phyloP scores from a whole-genome alignment of 257 asterid species.

The Forsythia suspensa region DNA sequence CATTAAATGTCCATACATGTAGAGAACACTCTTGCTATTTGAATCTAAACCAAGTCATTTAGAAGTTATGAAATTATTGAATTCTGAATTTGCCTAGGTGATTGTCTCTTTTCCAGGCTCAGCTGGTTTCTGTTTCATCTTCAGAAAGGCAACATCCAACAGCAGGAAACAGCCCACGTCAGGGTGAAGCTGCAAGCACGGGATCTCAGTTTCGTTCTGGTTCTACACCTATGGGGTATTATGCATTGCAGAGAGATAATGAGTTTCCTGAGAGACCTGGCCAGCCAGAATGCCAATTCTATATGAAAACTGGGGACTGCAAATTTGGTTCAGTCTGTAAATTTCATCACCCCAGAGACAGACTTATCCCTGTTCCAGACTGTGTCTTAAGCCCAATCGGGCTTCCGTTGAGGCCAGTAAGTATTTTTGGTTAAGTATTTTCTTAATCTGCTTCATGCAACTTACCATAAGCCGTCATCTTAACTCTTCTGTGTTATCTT shows the following conservation, averaged over 20 bases:
- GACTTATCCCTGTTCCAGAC: constrained; percentile 80
- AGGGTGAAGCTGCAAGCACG: constrained; percentile 43
- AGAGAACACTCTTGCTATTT: constrained; percentile 1
- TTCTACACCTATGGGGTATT: constrained; percentile 64
- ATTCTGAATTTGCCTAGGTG: constrained; percentile 20
- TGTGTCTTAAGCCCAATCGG: constrained; percentile 86
- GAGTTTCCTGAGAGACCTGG: constrained; percentile 97
- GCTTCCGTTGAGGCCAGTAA: constrained; percentile 92
- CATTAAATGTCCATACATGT: neutral
- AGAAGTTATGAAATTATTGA: constrained; percentile 11
- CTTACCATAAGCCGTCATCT: neutral
- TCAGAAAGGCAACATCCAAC: constrained; percentile 66
- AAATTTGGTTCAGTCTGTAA: constrained; percentile 93
- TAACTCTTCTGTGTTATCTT: neutral
- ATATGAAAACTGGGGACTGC: constrained; percentile 97
- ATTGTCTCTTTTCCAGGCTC: constrained; percentile 59
- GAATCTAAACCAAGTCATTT: constrained; percentile 10
- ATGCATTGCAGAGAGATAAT: constrained; percentile 72
- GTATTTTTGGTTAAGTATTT: constrained; percentile 25
- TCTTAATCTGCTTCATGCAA: neutral
- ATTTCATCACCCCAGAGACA: constrained; percentile 94
- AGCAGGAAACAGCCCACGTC: constrained; percentile 57
- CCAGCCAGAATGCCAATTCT: constrained; percentile 93
- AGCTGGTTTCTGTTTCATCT: constrained; percentile 70
- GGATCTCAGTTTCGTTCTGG: constrained; percentile 68